Base-by-base conservation (phyloP, 257 asterid genomes). In the Echium plantagineum region DNA sequence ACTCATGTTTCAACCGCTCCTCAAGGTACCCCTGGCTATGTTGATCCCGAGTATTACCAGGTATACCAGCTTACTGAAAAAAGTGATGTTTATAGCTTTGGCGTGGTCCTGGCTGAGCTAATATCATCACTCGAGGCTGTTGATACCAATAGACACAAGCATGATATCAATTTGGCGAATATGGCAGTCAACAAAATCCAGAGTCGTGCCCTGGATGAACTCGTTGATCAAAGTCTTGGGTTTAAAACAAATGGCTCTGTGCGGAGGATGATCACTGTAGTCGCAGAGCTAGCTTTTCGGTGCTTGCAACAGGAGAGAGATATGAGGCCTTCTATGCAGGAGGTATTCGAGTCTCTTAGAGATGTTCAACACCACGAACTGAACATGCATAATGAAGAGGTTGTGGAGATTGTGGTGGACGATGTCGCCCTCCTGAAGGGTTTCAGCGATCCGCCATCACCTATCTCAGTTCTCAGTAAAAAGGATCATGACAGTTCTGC, bases 301-400 rank as follows among this genome's bases (percentile, higher is more conserved):
- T 66, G 71, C 60, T 59, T 66, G n/a, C 71, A 66, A 59, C 60
- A 9, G 18, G 52, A 66, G 32, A 59, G 53, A 17, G 71, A 66
- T 22, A 59, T 66, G 53, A 52, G 71, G 55, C 71, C 71, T 20
- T 47, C 71, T 28, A 66, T 66, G 71, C 10, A 66, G 21, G 71
- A 51, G 49, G 71, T 66, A 21, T 32, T 66, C 54, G 32, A 66
- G 35, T 21, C 62, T 58, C 55, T 66, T 3, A 60, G 53, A 52
- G 62, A 9, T 9, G 60, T 66, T 35, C 71, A 52, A 26, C 18
- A 53, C 12, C 26, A 53, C 1, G 26, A 53, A 53, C 26, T 53
- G 18, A 53, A 12, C 15, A 53, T 21, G 24, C 24, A 53, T 7
- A 53, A 53, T 6, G 24, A 10, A 53, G 57, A 53, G 57, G 21